Percentiles rank a stretch among this genome's conserved stretches.
Evolutionary conservation across 345 rosid genomes (phyloP).

Genomic region (Atalantia buxifolia): DNA sequence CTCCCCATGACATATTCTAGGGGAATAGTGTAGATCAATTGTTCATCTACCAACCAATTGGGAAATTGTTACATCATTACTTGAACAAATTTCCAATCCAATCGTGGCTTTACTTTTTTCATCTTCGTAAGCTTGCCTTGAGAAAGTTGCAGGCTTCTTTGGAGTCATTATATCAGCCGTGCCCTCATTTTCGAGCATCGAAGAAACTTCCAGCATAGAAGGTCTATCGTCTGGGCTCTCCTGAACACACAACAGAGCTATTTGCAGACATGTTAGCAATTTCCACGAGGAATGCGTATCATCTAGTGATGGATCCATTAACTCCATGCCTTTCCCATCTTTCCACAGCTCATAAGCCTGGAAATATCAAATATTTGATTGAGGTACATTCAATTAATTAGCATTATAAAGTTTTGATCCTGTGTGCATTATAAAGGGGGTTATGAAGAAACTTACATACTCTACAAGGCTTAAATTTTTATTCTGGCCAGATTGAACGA

Average conservation of each 20-base stretch:
- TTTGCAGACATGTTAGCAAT: background rate
- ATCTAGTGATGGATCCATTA: conserved; percentile 5
- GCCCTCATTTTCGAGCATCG: conserved; percentile 6
- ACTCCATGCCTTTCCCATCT: background rate
- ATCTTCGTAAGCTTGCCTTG: background rate
- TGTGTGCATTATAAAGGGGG: background rate
- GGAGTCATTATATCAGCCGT: background rate
- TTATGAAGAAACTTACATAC: background rate
- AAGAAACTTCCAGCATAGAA: conserved; percentile 17
- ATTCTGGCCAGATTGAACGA: background rate
- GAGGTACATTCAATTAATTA: background rate
- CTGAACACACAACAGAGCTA: background rate
- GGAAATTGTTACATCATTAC: background rate
- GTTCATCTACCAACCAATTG: background rate
- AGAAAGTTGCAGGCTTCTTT: conserved; percentile 22
- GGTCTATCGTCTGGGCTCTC: background rate
- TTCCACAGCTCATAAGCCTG: conserved; percentile 8
- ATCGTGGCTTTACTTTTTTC: background rate
- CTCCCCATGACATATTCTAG: too few relatives aligned
- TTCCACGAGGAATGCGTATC: background rate
- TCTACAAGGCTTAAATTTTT: background rate
- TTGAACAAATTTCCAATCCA: background rate
- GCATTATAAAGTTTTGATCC: background rate
- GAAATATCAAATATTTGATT: background rate
- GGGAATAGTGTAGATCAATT: too few relatives aligned